Conservation (phyloP, 495 filamentous ascomycete species). For the Hypoxylon trugodes region DNA sequence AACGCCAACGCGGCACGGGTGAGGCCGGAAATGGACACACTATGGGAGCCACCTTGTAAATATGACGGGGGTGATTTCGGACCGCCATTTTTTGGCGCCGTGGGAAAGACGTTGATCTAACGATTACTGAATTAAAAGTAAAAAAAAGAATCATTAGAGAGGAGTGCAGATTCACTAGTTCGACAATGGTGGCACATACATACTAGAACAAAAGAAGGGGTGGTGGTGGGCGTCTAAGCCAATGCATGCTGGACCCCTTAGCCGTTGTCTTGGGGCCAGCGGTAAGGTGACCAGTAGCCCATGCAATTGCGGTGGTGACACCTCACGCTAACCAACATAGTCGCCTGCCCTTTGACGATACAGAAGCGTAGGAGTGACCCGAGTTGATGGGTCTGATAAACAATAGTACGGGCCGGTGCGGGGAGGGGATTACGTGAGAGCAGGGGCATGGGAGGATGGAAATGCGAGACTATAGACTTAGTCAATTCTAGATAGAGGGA, state of each 20-base stretch:
- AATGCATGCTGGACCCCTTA: background rate
- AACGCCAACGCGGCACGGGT: background rate
- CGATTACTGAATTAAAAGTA: too few relatives aligned
- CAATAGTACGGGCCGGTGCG: slow-evolving; percentile 30
- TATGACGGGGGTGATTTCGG: slow-evolving; percentile 4
- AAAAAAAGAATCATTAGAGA: too few relatives aligned
- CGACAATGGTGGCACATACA: background rate
- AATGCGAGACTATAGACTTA: slow-evolving; percentile 16
- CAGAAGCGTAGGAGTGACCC: slow-evolving; percentile 8
- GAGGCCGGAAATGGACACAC: slow-evolving; percentile 19
- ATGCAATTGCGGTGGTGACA: too few relatives aligned
- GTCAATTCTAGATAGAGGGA: too few relatives aligned
- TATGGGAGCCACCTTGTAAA: slow-evolving; percentile 1
- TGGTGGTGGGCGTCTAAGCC: background rate
- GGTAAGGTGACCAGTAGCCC: slow-evolving; percentile 11
- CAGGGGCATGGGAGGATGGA: slow-evolving; percentile 1
- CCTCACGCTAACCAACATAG: slow-evolving; percentile 1
- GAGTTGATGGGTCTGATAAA: slow-evolving; percentile 25
- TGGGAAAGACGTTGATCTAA: slow-evolving; percentile 6
- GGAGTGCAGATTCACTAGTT: background rate
- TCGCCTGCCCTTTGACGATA: slow-evolving; percentile 7
- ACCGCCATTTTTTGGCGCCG: background rate
- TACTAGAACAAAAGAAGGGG: background rate
- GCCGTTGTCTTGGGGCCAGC: slow-evolving; percentile 5
- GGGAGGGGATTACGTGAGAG: slow-evolving; percentile 41